Evolutionary conservation across 441 rosid species (phyloP), one percentile per base, ranked within the genome.

Genomic region (Euphorbia neoarborescens): DNA sequence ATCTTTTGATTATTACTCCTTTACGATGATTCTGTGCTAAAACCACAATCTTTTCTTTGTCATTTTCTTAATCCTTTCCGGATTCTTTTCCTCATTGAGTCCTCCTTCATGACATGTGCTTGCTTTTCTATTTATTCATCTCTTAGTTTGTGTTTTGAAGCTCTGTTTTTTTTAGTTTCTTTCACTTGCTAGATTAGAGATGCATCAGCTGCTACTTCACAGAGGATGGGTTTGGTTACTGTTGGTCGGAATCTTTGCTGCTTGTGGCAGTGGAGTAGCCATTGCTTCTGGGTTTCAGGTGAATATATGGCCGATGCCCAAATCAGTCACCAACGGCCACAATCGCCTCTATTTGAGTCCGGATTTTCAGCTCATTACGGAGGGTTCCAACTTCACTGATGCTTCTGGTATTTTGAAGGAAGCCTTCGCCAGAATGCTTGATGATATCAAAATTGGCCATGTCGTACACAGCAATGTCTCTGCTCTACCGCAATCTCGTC

Each of bases 301-400:
- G 62, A 84, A 83, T 48, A 78, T 87, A 62, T 85, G 91, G 91
- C 94, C 94, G 42, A 77, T 87, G 77, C 91, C 91, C 44, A 76
- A 62, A 63, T 78, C 77, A 30, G 84, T 81, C 13, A 81, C 74
- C 54, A 71, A 51, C 63, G 94, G 94, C 7, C 75, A 71, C 20
- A 70, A 65, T 28, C 74, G 56, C 44, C 68, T 87, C 61, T 66
- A 46, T 78, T 0, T 89, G 70, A 61, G 76, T 35, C 65, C 53
- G 13, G 80, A 82, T 74, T 87, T 89, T 75, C 50, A 74, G 73
- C 74, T 89, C 17, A 27, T 62, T 3, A 79, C 80, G 7, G 72
- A 78, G 5, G 81, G 81, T 22, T 79, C 76, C 73, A 77, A 77
- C 59, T 81, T 78, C 37, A 38, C 1, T 14, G 92, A 88, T 69